Evolutionary conservation across 371 early-diverging fungal species (phyloP).

Genomic region (Nematocida sp.): DNA sequence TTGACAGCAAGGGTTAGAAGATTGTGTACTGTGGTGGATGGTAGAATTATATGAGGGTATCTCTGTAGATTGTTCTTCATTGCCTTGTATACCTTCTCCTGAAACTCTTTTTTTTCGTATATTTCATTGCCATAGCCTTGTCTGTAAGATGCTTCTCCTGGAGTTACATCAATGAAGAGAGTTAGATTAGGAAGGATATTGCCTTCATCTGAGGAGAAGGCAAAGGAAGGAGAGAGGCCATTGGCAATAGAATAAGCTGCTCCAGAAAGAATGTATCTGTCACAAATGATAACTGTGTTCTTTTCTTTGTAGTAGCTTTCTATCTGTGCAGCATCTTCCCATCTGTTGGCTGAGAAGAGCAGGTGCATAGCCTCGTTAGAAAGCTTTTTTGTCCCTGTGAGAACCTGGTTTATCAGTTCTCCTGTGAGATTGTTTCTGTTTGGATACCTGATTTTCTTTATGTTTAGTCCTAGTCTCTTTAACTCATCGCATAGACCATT

Average conservation of each 20-base stretch:
- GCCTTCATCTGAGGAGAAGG: conserved; percentile 76
- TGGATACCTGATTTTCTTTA: conserved; percentile 56
- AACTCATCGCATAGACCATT: conserved; percentile 68
- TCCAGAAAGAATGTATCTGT: conserved; percentile 92
- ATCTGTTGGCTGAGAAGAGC: conserved; percentile 86
- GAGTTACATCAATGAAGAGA: conserved; percentile 77
- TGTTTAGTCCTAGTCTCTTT: neutral
- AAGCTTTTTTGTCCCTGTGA: conserved; percentile 69
- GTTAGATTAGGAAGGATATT: conserved; percentile 77
- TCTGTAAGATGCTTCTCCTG: conserved; percentile 70
- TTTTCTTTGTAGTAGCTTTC: neutral
- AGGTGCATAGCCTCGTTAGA: conserved; percentile 80
- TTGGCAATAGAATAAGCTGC: conserved; percentile 73
- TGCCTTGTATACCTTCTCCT: conserved; percentile 68
- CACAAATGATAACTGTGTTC: conserved; percentile 71
- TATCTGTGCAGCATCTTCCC: conserved; percentile 64
- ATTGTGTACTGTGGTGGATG: neutral
- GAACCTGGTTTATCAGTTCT: conserved; percentile 76
- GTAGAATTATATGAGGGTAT: conserved; percentile 17
- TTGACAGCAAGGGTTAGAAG: neutral
- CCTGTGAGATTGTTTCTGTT: conserved; percentile 85
- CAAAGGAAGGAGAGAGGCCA: conserved; percentile 78
- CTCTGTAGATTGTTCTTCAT: conserved; percentile 40
- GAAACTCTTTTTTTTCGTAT: conserved; percentile 80
- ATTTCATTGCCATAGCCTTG: conserved; percentile 85